Conservation (phyloP, 2,329 filamentous ascomycete genomes). For the Mollisia scopiformis region DNA sequence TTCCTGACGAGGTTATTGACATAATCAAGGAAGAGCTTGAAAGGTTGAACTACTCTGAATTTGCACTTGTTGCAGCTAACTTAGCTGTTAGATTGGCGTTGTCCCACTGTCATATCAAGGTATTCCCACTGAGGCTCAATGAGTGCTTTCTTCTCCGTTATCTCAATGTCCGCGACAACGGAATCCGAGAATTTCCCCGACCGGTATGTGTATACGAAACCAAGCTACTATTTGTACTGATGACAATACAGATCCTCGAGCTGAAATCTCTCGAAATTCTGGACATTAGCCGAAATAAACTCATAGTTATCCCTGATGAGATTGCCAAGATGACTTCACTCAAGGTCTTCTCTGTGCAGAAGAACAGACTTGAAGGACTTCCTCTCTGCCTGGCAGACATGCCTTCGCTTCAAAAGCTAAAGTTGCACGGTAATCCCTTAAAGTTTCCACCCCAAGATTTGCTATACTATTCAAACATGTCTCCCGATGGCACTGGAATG, state of each 20-base stretch:
- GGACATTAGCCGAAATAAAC: conserved; percentile 87
- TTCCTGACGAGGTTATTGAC: conserved; percentile 41
- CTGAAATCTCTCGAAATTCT: conserved; percentile 88
- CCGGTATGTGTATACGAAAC: conserved; percentile 51
- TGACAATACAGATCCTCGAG: conserved; percentile 70
- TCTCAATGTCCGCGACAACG: conserved; percentile 78
- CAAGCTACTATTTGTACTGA: conserved; percentile 14
- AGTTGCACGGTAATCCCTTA: conserved; percentile 86
- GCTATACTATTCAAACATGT: conserved; percentile 57
- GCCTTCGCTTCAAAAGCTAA: conserved; percentile 85
- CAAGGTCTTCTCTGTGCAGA: conserved; percentile 85
- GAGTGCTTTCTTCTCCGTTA: conserved; percentile 80
- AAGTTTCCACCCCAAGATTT: conserved; percentile 76
- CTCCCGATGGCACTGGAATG: conserved; percentile 60
- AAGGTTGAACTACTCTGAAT: conserved; percentile 30
- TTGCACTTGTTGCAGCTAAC: conserved; percentile 27
- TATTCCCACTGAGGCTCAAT: conserved; percentile 71
- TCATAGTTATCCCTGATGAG: conserved; percentile 75
- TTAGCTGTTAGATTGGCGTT: conserved; percentile 64
- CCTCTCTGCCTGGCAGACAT: conserved; percentile 87
- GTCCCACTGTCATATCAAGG: conserved; percentile 76
- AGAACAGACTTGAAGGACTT: conserved; percentile 83
- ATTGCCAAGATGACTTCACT: conserved; percentile 81
- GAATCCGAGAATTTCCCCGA: conserved; percentile 68
- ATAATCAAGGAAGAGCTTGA: conserved; percentile 41